Evolutionary conservation across 78 protist species (phyloP).

Genomic region (Monosiga brevicollis): DNA sequence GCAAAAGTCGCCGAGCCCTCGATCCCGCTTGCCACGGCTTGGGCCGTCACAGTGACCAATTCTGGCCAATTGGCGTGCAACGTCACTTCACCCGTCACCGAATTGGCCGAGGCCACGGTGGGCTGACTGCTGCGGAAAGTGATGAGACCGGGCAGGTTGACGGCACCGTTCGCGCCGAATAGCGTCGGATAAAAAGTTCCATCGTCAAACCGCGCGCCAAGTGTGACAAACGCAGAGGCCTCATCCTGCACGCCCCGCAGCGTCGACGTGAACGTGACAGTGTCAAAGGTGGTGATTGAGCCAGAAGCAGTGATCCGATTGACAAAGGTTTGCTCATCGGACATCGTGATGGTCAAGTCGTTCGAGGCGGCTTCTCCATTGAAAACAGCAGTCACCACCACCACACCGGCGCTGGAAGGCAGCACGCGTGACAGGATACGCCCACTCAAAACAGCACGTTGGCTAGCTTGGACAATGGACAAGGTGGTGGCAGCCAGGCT

Average conservation of each 20-base stretch:
- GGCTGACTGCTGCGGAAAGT: not conserved
- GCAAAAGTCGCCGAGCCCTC: not conserved
- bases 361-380: not conserved
- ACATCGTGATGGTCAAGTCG: not conserved
- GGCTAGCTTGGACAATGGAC: too few species aligned
- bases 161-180: not conserved
- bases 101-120: not conserved
- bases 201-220: not conserved
- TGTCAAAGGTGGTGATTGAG: not conserved
- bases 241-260: not conserved
- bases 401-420: not conserved
- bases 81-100: not conserved
- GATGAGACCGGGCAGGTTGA: not conserved
- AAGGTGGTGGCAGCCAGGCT: too few species aligned
- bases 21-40: not conserved
- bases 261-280: not conserved
- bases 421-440: not conserved
- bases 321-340: not conserved
- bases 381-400: not conserved
- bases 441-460: not conserved
- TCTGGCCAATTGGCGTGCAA: not conserved
- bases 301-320: not conserved
- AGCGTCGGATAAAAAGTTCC: not conserved
- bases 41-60: not conserved
- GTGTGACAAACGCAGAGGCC: not conserved